These are phyloP conservation scores for Bryoerythrophyllum caledonicum DNA, from an alignment of 225 moss, liverwort and hornwort genomes.

Conservation along the genomic window DNA sequence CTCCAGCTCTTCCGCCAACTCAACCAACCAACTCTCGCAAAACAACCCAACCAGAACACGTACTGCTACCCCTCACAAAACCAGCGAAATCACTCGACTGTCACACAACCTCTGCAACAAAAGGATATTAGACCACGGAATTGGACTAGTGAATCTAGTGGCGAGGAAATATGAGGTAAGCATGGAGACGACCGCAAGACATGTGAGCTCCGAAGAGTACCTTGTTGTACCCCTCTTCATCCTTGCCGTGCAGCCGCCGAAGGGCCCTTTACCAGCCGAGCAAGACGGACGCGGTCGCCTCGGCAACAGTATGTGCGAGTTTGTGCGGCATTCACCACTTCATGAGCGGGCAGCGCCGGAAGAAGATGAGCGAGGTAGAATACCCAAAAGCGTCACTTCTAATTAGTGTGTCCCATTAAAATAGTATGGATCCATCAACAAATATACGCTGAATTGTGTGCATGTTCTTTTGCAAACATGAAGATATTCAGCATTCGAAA, in stretches of 20 bases:
- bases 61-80: neutral
- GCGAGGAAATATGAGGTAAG: neutral
- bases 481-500: too few species aligned
- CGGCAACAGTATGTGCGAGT: neutral
- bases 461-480: too few species aligned
- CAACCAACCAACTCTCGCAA: neutral
- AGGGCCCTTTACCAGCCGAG: neutral
- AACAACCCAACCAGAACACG: neutral
- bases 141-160: neutral
- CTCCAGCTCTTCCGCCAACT: neutral
- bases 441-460: too few species aligned
- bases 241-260: constrained; percentile 14
- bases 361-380: neutral
- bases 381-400: neutral
- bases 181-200: neutral
- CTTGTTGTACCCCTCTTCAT: neutral
- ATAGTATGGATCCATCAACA: too few species aligned
- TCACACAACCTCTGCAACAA: neutral
- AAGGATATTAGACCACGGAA: neutral
- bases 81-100: neutral
- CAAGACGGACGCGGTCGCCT: neutral
- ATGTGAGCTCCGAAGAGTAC: neutral
- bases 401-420: too few species aligned
- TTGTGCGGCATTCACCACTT: too few species aligned
- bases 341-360: neutral